These are phyloP conservation scores for Paradendryphiella salina DNA, from an alignment of 2,329 filamentous ascomycete genomes.

Conservation along the genomic window DNA sequence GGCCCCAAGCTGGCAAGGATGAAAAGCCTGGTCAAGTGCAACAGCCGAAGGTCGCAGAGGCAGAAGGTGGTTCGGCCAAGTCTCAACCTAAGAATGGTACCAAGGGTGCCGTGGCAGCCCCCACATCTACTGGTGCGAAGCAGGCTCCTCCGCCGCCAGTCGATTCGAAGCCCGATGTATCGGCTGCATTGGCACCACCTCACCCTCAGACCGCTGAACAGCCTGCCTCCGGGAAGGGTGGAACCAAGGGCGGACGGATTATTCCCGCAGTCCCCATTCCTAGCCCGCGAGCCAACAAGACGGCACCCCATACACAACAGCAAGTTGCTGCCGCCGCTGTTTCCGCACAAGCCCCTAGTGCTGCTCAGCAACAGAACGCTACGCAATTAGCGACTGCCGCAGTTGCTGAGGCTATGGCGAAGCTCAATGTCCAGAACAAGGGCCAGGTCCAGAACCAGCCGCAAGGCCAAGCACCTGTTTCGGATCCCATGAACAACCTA, in stretches of 20 bases:
- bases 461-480: slow-evolving; percentile 28
- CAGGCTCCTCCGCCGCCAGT: slow-evolving; percentile 65
- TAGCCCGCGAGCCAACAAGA: slow-evolving; percentile 44
- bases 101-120: slow-evolving; percentile 41
- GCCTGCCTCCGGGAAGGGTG: slow-evolving; percentile 44
- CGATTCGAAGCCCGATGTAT: slow-evolving; percentile 68
- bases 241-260: slow-evolving; percentile 57
- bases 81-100: slow-evolving; percentile 59
- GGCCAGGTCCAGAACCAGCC: slow-evolving; percentile 22
- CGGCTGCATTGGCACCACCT: slow-evolving; percentile 60
- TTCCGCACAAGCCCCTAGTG: slow-evolving; percentile 32
- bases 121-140: slow-evolving; percentile 48
- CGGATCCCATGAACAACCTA: slow-evolving; percentile 66
- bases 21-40: slow-evolving; percentile 29
- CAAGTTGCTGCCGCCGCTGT: slow-evolving; percentile 26
- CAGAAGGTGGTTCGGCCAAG: slow-evolving; percentile 51
- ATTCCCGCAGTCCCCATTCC: slow-evolving; percentile 68
- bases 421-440: slow-evolving; percentile 55
- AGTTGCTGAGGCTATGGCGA: slow-evolving; percentile 79
- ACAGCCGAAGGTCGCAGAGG: slow-evolving; percentile 48
- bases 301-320: slow-evolving; percentile 45
- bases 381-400: slow-evolving; percentile 75
- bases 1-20: slow-evolving; percentile 35
- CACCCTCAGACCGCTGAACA: slow-evolving; percentile 42
- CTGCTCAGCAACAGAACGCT: slow-evolving; percentile 59